phyloP scores from a whole-genome alignment of 805 yeast genomes.

The Candida methanosorbosa region DNA sequence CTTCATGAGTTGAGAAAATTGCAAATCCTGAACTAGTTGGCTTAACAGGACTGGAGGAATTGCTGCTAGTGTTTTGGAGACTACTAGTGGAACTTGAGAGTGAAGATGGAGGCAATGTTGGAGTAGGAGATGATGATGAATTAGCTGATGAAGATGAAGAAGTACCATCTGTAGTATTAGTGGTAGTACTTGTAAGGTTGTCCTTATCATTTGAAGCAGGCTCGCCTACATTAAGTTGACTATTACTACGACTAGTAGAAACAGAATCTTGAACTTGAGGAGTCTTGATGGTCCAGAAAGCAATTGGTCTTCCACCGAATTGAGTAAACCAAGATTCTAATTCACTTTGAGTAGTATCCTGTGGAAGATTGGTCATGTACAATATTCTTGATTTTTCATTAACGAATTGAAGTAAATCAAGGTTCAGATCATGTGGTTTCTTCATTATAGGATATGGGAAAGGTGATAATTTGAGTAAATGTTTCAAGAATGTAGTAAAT shows the following conservation, averaged over 20 bases:
- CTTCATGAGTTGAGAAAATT: slow-evolving; percentile 76
- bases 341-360: slow-evolving; percentile 84
- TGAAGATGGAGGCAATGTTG: not conserved
- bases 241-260: not conserved
- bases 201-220: slow-evolving; percentile 1
- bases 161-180: not conserved
- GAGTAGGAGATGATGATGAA: not conserved
- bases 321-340: slow-evolving; percentile 87
- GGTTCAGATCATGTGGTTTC: slow-evolving; percentile 68
- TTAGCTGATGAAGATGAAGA: not conserved
- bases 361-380: slow-evolving; percentile 71
- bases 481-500: slow-evolving; percentile 34
- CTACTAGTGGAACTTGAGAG: not conserved
- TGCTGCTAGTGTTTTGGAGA: not conserved
- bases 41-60: slow-evolving; percentile 19
- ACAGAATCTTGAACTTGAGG: slow-evolving; percentile 15
- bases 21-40: slow-evolving; percentile 71
- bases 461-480: slow-evolving; percentile 39
- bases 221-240: not conserved
- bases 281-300: slow-evolving; percentile 81
- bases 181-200: not conserved
- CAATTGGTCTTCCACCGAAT: slow-evolving; percentile 77
- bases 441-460: slow-evolving; percentile 49
- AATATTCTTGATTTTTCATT: slow-evolving; percentile 71
- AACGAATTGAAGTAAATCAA: slow-evolving; percentile 60